These are phyloP conservation scores for Moesziomyces globuligerus DNA, from an alignment of 1,284 basidiomycete species.

Conservation along the genomic window DNA sequence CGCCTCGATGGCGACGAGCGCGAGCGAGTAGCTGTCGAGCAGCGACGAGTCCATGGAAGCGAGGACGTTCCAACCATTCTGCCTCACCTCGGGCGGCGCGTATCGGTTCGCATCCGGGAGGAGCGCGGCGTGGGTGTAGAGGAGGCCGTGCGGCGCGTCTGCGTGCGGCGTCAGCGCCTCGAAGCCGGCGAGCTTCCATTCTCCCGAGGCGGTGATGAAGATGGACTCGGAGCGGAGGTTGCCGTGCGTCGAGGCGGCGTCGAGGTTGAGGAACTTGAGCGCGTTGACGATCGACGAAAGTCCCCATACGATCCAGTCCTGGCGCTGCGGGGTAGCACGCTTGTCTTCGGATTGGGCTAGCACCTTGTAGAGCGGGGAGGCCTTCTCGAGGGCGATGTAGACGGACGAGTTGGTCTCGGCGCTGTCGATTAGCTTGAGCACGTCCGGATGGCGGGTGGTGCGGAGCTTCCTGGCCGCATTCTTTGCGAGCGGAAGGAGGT, in stretches of 20 bases:
- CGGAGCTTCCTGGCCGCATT: slow-evolving; percentile 91
- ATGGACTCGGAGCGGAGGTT: slow-evolving; percentile 81
- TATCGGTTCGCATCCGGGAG: slow-evolving; percentile 62
- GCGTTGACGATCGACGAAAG: slow-evolving; percentile 89
- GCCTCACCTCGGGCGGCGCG: slow-evolving; percentile 87
- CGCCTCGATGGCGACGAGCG: slow-evolving; percentile 55
- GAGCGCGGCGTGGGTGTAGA: slow-evolving; percentile 51
- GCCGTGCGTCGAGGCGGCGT: slow-evolving; percentile 77
- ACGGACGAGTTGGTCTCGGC: slow-evolving; percentile 87
- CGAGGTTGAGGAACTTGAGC: slow-evolving; percentile 87
- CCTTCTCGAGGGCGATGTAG: slow-evolving; percentile 93
- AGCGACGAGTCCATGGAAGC: slow-evolving; percentile 36
- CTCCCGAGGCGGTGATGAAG: slow-evolving; percentile 83
- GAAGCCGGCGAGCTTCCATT: slow-evolving; percentile 96
- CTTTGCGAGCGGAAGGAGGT: slow-evolving; percentile 77
- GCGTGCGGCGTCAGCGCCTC: slow-evolving; percentile 78
- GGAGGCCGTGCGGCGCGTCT: slow-evolving; percentile 62
- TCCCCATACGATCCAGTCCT: slow-evolving; percentile 95
- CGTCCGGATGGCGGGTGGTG: slow-evolving; percentile 91
- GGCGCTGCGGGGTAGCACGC: slow-evolving; percentile 70
- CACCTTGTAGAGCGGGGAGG: slow-evolving; percentile 78
- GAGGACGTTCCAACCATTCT: slow-evolving; percentile 75
- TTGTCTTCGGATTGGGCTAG: slow-evolving; percentile 67
- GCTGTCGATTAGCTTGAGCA: slow-evolving; percentile 87
- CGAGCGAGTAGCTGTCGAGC: slow-evolving; percentile 59